phyloP scores from a whole-genome alignment of 169 alveolate species.

The Cryptosporidium ubiquitum region DNA sequence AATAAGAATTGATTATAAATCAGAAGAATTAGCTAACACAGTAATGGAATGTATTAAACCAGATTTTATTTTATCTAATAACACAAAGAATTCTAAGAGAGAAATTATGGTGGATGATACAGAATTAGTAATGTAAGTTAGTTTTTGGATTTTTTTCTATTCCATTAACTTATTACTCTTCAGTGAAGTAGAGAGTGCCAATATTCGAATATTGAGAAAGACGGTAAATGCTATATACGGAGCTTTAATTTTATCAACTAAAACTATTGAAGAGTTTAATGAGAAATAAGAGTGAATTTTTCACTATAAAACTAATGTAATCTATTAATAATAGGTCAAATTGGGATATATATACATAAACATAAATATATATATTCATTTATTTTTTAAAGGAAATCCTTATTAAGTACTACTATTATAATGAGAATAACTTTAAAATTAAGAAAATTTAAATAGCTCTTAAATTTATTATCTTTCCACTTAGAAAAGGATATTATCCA shows the following conservation, averaged over 20 bases:
- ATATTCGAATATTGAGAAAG: conserved; percentile 31
- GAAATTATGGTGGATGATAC: not conserved
- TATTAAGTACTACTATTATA: too few relatives aligned
- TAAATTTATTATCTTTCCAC: not conserved
- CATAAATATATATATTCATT: too few relatives aligned
- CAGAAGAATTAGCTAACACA: conserved; percentile 22
- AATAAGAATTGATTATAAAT: conserved; percentile 15
- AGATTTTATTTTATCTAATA: conserved; percentile 4
- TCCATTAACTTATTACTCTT: not conserved
- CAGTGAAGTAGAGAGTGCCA: conserved; percentile 37
- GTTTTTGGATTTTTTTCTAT: not conserved
- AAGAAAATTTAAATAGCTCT: too few relatives aligned
- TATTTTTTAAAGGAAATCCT: too few relatives aligned
- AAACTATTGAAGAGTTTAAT: conserved; percentile 24
- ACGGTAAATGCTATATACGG: conserved; percentile 34
- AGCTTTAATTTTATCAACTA: conserved; percentile 31
- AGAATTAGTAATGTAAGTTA: conserved; percentile 48
- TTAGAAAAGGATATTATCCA: not conserved
- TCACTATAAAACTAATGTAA: not conserved
- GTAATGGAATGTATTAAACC: conserved; percentile 59
- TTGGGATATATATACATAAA: too few relatives aligned
- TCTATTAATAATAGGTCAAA: not conserved
- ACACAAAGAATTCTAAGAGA: conserved; percentile 1
- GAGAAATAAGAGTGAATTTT: not conserved
- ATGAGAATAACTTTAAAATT: too few relatives aligned